Percentiles rank a stretch among this genome's conserved stretches.
These are phyloP conservation scores for Gentiana straminea DNA, from an alignment of 257 asterid species.

Conservation along the genomic window DNA sequence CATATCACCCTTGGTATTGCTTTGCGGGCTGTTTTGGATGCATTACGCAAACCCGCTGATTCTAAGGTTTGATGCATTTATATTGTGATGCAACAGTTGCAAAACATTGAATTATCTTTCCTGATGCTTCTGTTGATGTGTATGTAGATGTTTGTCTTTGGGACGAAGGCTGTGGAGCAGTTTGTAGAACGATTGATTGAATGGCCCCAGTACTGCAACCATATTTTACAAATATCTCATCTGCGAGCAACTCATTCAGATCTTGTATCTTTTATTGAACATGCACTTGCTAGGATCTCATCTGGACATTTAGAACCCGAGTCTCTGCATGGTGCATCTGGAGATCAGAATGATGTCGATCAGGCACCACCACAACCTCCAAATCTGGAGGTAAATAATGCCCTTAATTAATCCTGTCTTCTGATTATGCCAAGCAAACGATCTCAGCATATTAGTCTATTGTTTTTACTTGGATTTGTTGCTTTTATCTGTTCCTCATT, in stretches of 20 bases:
- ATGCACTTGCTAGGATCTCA: constrained; percentile 58
- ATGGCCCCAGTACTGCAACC: constrained; percentile 99
- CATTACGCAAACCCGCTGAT: constrained; percentile 86
- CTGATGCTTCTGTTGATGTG: constrained; percentile 12
- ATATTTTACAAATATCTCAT: constrained; percentile 90
- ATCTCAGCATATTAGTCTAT: too few species aligned
- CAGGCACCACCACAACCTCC: constrained; percentile 38
- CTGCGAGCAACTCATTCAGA: constrained; percentile 67
- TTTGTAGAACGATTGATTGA: constrained; percentile 86
- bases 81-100: not conserved
- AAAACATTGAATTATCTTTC: constrained; percentile 9
- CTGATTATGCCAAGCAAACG: not conserved
- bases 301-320: constrained; percentile 65
- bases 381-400: constrained; percentile 46
- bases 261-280: constrained; percentile 60
- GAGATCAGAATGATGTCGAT: constrained; percentile 43
- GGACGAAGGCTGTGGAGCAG: constrained; percentile 86
- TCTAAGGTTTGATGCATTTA: constrained; percentile 48
- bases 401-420: not conserved
- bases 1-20: constrained; percentile 92
- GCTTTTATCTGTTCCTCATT: too few species aligned
- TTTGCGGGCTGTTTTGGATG: constrained; percentile 86
- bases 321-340: constrained; percentile 30
- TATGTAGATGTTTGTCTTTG: constrained; percentile 87
- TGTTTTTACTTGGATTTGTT: not conserved